Percentiles rank a stretch among this genome's conserved stretches.
Evolutionary conservation across 139 green algal genomes (phyloP).

Genomic region (Nannochloris sp.): DNA sequence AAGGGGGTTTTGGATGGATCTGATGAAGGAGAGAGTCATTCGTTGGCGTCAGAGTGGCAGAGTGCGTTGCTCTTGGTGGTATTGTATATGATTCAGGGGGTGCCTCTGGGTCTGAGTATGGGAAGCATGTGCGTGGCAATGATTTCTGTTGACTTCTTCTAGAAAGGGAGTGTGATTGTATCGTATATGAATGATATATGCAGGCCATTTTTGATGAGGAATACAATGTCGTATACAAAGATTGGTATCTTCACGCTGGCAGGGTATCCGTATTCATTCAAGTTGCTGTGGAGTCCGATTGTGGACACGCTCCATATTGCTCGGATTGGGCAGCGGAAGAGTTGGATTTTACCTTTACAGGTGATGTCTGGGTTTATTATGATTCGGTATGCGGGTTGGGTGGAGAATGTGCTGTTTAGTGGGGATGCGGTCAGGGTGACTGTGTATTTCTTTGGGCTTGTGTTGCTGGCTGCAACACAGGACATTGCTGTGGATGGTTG

Average conservation of each 20-base stretch:
- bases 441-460: slow-evolving; percentile 72
- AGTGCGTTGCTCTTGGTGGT: slow-evolving; percentile 70
- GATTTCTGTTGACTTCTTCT: neutral
- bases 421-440: slow-evolving; percentile 62
- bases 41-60: slow-evolving; percentile 20
- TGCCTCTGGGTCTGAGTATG: slow-evolving; percentile 78
- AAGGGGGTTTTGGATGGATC: neutral
- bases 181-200: neutral
- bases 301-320: slow-evolving; percentile 70
- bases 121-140: slow-evolving; percentile 59
- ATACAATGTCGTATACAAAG: slow-evolving; percentile 61
- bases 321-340: slow-evolving; percentile 62
- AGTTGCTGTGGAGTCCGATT: slow-evolving; percentile 87
- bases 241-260: slow-evolving; percentile 81
- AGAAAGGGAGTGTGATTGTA: neutral
- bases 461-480: slow-evolving; percentile 85
- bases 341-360: slow-evolving; percentile 77
- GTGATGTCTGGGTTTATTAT: slow-evolving; percentile 27
- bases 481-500: slow-evolving; percentile 93
- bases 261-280: slow-evolving; percentile 86
- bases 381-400: slow-evolving; percentile 25
- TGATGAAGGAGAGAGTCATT: neutral
- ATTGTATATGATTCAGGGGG: slow-evolving; percentile 82
- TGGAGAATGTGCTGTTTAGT: slow-evolving; percentile 24
- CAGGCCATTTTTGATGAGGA: slow-evolving; percentile 82